A percentile compares a stretch with the other conserved stretches of the same genome.
Conservation (phyloP, 1,139 yeast species). For the Yamadazyma aaseri region DNA sequence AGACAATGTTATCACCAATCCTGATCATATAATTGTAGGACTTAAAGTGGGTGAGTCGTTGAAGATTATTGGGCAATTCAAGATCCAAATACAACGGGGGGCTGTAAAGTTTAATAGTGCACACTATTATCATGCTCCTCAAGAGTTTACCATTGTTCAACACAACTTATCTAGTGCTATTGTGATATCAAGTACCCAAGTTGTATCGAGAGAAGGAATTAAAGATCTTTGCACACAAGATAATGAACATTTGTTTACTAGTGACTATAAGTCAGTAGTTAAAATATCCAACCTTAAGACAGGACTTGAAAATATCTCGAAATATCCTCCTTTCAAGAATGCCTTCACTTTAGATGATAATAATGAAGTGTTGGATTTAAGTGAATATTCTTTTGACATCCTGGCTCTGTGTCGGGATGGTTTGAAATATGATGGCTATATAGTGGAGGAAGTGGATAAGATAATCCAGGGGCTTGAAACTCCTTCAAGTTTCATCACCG, state of each 20-base stretch:
- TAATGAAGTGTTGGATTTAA: slow-evolving; percentile 10
- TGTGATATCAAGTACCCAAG: slow-evolving; percentile 48
- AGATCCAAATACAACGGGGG: slow-evolving; percentile 56
- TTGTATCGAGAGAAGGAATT: slow-evolving; percentile 29
- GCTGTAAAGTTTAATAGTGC: slow-evolving; percentile 54
- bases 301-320: slow-evolving; percentile 50
- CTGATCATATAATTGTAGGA: slow-evolving; percentile 37
- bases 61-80: slow-evolving; percentile 59
- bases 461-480: slow-evolving; percentile 7
- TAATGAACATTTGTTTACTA: slow-evolving; percentile 33
- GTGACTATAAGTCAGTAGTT: slow-evolving; percentile 45
- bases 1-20: slow-evolving; percentile 34
- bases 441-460: slow-evolving; percentile 4
- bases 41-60: slow-evolving; percentile 48
- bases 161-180: slow-evolving; percentile 58
- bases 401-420: slow-evolving; percentile 25
- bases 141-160: slow-evolving; percentile 40
- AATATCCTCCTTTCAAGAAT: slow-evolving; percentile 47
- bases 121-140: slow-evolving; percentile 39
- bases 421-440: slow-evolving; percentile 8
- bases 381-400: slow-evolving; percentile 36
- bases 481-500: slow-evolving; percentile 27
- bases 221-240: slow-evolving; percentile 21
- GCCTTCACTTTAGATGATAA: slow-evolving; percentile 27
- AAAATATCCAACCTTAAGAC: slow-evolving; percentile 33